Evolutionary conservation across 1,284 basidiomycete genomes (phyloP).

Genomic region (Microbotryomycetes sp.): DNA sequence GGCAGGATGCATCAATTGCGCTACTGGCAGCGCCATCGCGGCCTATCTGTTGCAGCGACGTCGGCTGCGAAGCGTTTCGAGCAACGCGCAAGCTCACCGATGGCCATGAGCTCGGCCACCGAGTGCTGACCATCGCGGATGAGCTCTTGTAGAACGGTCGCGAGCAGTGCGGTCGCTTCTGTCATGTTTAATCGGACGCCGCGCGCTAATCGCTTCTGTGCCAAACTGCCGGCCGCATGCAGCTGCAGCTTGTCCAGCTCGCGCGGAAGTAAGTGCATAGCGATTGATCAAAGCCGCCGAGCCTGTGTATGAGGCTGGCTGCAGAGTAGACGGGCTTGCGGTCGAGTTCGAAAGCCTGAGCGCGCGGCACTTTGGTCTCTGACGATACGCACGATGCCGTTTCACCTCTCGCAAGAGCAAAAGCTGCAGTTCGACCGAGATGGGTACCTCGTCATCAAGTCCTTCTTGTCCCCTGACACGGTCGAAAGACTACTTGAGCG

Average conservation of each 20-base stretch:
- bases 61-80: neutral
- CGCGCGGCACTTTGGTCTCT: too few species aligned
- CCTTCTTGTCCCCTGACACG: constrained; percentile 59
- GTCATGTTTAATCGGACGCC: constrained; percentile 78
- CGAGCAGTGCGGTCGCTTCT: constrained; percentile 85
- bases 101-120: constrained; percentile 84
- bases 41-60: too few species aligned
- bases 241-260: constrained; percentile 43
- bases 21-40: too few species aligned
- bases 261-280: constrained; percentile 32
- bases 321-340: too few species aligned
- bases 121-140: constrained; percentile 89
- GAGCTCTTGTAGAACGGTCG: constrained; percentile 82
- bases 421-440: constrained; percentile 31
- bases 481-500: constrained; percentile 56
- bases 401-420: constrained; percentile 9
- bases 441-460: constrained; percentile 68
- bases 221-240: constrained; percentile 67
- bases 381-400: neutral
- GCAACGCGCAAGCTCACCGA: constrained; percentile 46
- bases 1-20: too few species aligned
- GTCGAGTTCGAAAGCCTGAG: too few species aligned
- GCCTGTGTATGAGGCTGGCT: too few species aligned
- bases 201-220: constrained; percentile 88
- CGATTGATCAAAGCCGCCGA: too few species aligned